Conservation (phyloP, 306 rosid genomes). For the Lagenaria siceraria region DNA sequence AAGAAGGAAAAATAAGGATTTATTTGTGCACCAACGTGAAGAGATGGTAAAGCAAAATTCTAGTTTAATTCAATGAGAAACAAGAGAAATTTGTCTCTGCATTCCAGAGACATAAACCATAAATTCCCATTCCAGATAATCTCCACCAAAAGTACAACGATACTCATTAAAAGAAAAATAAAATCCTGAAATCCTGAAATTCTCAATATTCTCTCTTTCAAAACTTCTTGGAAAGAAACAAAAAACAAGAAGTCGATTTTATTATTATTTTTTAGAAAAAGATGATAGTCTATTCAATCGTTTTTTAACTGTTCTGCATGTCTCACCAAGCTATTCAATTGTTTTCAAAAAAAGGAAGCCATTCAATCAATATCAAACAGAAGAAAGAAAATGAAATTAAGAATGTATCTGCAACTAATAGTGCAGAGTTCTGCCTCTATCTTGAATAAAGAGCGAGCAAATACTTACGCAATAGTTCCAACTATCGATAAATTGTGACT, state of each 20-base stretch:
- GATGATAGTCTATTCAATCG: background rate
- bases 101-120: background rate
- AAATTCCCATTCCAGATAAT: background rate
- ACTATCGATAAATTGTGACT: slow-evolving; percentile 57
- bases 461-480: slow-evolving; percentile 67
- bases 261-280: background rate
- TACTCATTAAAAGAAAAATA: background rate
- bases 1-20: background rate
- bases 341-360: background rate
- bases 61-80: background rate
- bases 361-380: background rate
- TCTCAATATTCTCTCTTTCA: background rate
- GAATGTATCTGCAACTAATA: background rate
- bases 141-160: background rate
- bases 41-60: background rate
- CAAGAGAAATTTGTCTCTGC: background rate
- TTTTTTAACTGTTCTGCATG: background rate
- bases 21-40: background rate
- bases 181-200: background rate
- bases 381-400: background rate
- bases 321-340: background rate
- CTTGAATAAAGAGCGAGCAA: slow-evolving; percentile 12
- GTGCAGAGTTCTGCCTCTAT: background rate
- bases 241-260: background rate
- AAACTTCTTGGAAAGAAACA: background rate